These are phyloP conservation scores for Aegilops umbellulata DNA, from an alignment of 176 grass and related monocot species.

Conservation along the genomic window DNA sequence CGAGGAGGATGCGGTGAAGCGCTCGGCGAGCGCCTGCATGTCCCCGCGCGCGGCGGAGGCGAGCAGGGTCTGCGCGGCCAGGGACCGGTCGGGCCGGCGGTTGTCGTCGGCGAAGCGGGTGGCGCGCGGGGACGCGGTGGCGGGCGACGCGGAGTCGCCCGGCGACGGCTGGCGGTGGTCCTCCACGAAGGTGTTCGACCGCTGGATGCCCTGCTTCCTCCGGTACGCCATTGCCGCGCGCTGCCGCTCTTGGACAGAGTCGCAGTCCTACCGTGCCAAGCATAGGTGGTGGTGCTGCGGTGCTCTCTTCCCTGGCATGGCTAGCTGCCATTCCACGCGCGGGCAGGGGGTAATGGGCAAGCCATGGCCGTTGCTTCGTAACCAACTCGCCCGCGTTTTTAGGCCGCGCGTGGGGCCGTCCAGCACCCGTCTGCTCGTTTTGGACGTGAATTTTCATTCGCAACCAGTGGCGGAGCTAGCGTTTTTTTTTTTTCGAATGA, in stretches of 20 bases:
- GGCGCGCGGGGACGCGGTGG: conserved; percentile 45
- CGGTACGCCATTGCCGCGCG: conserved; percentile 49
- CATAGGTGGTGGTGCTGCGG: conserved; percentile 10
- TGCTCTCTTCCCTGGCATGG: conserved; percentile 4
- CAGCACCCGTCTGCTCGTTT: not conserved
- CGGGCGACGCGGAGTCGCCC: conserved; percentile 38
- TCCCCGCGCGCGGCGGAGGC: conserved; percentile 15
- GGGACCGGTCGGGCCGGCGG: conserved; percentile 42
- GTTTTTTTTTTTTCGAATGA: no score
- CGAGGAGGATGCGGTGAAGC: not conserved
- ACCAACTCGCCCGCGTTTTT: conserved; percentile 36
- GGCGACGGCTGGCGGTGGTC: conserved; percentile 34
- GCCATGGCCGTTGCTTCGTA: conserved; percentile 34
- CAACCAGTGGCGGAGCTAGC: no score
- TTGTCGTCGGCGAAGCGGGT: conserved; percentile 41
- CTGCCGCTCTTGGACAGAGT: not conserved
- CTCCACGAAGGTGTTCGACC: conserved; percentile 63
- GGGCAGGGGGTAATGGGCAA: not conserved
- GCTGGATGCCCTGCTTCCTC: conserved; percentile 57
- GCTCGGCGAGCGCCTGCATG: not conserved
- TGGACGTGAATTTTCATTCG: not conserved
- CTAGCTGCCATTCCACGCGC: conserved; percentile 12
- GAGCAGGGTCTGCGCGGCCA: conserved; percentile 10
- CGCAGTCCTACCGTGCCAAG: not conserved
- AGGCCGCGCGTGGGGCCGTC: not conserved